A percentile compares a stretch with the other conserved stretches of the same genome.
Conservation (phyloP, 2,329 filamentous ascomycete species). For the Aspergillus sojae region DNA sequence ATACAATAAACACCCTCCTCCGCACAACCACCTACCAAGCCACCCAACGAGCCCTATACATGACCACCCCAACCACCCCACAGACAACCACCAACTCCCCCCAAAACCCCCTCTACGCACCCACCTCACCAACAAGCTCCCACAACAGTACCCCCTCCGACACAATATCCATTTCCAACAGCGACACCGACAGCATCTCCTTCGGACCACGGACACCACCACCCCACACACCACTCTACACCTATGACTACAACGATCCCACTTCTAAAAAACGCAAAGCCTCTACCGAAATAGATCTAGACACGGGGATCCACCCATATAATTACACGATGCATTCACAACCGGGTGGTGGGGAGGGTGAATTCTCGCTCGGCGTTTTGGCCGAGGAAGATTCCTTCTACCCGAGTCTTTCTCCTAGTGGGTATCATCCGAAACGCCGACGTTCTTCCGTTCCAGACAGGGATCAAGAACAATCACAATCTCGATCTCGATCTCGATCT, state of each 20-base stretch:
- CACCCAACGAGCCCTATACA: slow-evolving; percentile 27
- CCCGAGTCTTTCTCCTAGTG: not conserved
- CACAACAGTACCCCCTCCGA: slow-evolving; percentile 13
- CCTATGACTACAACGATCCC: not conserved
- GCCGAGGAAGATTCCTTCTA: not conserved
- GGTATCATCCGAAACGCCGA: not conserved
- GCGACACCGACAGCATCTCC: slow-evolving; percentile 5
- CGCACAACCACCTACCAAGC: slow-evolving; percentile 24
- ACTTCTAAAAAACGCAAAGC: not conserved
- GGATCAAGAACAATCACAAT: no score
- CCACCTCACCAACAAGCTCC: slow-evolving; percentile 25
- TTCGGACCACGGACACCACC: not conserved
- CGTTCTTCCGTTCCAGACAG: not conserved
- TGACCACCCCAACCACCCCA: slow-evolving; percentile 23
- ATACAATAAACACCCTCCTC: slow-evolving; percentile 17
- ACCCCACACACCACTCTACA: not conserved
- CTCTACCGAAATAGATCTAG: no score
- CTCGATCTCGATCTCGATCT: no score
- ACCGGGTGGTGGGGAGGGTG: no score
- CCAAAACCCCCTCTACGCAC: slow-evolving; percentile 4
- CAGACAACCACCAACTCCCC: slow-evolving; percentile 1
- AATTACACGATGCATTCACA: no score
- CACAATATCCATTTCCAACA: slow-evolving; percentile 20
- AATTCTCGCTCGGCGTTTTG: not conserved
- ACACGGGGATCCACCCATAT: no score